phyloP scores from a whole-genome alignment of 257 asterid species.

The Galeopsis tetrahit region DNA sequence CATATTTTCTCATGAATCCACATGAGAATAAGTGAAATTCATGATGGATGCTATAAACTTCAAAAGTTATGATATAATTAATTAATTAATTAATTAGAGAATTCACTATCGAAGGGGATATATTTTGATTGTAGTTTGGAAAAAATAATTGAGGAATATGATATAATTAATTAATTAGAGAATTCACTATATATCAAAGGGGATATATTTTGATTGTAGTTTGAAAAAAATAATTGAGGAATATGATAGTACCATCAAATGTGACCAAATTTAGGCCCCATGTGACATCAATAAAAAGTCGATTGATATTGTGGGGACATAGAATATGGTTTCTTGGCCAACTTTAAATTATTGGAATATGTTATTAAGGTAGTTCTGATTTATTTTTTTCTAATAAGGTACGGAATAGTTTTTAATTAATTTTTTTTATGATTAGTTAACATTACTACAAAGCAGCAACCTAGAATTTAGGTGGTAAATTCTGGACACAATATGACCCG shows the following conservation, averaged over 20 bases:
- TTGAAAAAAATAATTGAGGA: neutral
- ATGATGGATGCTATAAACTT: neutral
- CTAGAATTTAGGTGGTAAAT: neutral
- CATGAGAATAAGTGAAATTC: neutral
- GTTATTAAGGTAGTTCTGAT: neutral
- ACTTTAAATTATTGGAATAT: conserved; percentile 1
- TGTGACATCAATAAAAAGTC: conserved; percentile 14
- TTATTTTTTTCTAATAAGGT: neutral
- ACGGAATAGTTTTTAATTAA: neutral
- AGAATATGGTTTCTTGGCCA: neutral
- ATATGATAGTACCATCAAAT: neutral
- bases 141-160: conserved; percentile 1
- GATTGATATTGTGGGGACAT: neutral
- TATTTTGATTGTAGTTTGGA: neutral
- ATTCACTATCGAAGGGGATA: neutral
- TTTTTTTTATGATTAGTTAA: no score
- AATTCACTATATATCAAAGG: neutral
- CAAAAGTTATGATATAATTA: neutral
- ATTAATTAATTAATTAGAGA: no score
- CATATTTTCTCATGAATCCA: neutral
- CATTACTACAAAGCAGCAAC: neutral
- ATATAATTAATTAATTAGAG: neutral
- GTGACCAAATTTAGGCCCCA: neutral
- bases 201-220: neutral
- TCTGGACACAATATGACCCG: no score